Conservation (phyloP, 129 eudicot genomes). For the Chrysanthemum lavandulifolium region DNA sequence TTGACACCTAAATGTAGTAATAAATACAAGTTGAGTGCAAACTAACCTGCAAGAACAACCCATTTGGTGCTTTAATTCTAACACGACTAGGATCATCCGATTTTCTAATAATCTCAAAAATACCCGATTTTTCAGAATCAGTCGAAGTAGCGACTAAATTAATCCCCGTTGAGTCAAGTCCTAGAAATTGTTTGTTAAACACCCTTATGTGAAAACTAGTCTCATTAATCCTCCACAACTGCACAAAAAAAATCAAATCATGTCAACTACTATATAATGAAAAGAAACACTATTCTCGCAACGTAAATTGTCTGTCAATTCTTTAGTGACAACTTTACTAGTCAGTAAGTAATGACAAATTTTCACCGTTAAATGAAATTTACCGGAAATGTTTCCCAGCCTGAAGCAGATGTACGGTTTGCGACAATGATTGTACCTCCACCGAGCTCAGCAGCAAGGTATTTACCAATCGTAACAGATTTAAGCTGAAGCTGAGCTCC, state of each 20-base stretch:
- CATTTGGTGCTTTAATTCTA: conserved; percentile 63
- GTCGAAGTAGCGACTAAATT: conserved; percentile 36
- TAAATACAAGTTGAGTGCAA: neutral
- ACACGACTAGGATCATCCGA: conserved; percentile 39
- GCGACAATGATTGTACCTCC: conserved; percentile 74
- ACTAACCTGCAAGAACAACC: conserved; percentile 59
- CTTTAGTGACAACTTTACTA: neutral
- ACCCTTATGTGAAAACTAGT: conserved; percentile 51
- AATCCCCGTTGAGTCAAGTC: conserved; percentile 32
- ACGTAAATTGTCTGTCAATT: no score
- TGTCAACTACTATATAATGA: neutral
- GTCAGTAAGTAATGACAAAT: neutral
- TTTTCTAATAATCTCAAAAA: conserved; percentile 48
- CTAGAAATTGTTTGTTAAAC: conserved; percentile 56
- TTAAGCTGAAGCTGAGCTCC: conserved; percentile 63
- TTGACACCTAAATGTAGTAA: neutral
- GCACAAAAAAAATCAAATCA: neutral
- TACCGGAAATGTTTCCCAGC: conserved; percentile 82
- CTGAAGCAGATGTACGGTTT: conserved; percentile 61
- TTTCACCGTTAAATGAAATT: neutral
- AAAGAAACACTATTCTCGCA: neutral
- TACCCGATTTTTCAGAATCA: conserved; percentile 38
- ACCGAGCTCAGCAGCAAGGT: conserved; percentile 65
- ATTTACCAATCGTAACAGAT: conserved; percentile 54
- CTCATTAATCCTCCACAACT: conserved; percentile 71